Conservation (phyloP, 805 yeast genomes). For the Torulaspora maleeae region DNA sequence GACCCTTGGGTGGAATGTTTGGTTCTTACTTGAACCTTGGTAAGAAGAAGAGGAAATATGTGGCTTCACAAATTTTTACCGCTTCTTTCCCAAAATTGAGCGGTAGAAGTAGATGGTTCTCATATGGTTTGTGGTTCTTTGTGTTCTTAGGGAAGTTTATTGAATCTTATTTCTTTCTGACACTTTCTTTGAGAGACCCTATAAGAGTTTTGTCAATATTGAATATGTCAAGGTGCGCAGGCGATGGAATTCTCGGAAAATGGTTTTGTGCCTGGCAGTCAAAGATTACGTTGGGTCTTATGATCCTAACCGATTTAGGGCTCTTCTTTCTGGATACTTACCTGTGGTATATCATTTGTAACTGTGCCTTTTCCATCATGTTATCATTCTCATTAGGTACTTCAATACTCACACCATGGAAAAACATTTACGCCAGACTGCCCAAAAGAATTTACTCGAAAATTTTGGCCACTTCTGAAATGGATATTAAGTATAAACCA, state of each 20-base stretch:
- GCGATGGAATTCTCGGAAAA: slow-evolving; percentile 53
- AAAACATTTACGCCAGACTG: slow-evolving; percentile 67
- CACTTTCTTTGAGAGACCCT: slow-evolving; percentile 69
- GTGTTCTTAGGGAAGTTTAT: slow-evolving; percentile 64
- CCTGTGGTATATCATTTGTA: slow-evolving; percentile 81
- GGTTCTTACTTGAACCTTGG: slow-evolving; percentile 38
- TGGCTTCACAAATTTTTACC: slow-evolving; percentile 56
- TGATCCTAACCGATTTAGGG: slow-evolving; percentile 57
- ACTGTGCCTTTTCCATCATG: slow-evolving; percentile 65
- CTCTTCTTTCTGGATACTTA: slow-evolving; percentile 78
- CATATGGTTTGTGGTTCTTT: slow-evolving; percentile 63
- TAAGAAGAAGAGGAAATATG: slow-evolving; percentile 38
- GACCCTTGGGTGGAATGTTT: slow-evolving; percentile 58
- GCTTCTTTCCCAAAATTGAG: slow-evolving; percentile 50
- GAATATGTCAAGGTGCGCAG: slow-evolving; percentile 52
- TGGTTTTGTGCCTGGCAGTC: slow-evolving; percentile 56
- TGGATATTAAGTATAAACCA: slow-evolving; percentile 45
- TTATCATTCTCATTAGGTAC: slow-evolving; percentile 70
- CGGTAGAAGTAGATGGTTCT: slow-evolving; percentile 54
- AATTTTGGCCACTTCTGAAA: slow-evolving; percentile 49
- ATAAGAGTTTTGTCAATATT: slow-evolving; percentile 60
- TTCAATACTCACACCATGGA: slow-evolving; percentile 87
- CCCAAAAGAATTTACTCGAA: slow-evolving; percentile 75
- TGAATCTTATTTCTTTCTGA: slow-evolving; percentile 75
- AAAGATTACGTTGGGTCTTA: slow-evolving; percentile 46